Evolutionary conservation across 2,329 filamentous ascomycete genomes (phyloP).

Genomic region (Lasiodiplodia citricola): DNA sequence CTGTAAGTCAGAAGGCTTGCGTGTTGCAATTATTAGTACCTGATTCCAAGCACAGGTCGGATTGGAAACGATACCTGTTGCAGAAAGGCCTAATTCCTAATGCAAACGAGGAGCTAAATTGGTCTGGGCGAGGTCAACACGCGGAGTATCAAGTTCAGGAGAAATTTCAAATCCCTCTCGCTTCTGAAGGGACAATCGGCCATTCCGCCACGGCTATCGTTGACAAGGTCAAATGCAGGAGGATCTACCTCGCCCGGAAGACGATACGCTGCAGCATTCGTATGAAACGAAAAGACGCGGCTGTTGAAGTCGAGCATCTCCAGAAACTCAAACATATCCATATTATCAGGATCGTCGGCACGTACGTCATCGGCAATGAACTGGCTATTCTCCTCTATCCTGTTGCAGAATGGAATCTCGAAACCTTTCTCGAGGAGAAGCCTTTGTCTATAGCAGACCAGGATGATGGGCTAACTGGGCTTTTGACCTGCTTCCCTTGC

Average conservation of each 20-base stretch:
- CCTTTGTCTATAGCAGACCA: neutral
- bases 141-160: neutral
- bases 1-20: neutral
- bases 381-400: conserved; percentile 42
- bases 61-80: neutral
- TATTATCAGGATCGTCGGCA: neutral
- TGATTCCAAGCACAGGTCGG: neutral
- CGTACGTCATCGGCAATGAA: neutral
- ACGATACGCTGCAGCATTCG: neutral
- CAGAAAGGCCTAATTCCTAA: neutral
- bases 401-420: conserved; percentile 45
- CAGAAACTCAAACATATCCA: neutral
- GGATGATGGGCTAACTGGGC: conserved; percentile 14
- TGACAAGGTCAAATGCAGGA: neutral
- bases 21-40: neutral
- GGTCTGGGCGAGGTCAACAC: neutral
- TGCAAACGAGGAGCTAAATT: neutral
- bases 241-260: neutral
- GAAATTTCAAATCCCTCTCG: neutral
- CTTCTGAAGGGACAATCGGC: neutral
- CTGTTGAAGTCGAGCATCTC: neutral
- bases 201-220: neutral
- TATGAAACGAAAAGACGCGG: neutral
- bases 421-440: conserved; percentile 34
- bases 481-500: conserved; percentile 40